Conservation (phyloP, 352 stramenopile genomes). For the Blastocystis sp. region DNA sequence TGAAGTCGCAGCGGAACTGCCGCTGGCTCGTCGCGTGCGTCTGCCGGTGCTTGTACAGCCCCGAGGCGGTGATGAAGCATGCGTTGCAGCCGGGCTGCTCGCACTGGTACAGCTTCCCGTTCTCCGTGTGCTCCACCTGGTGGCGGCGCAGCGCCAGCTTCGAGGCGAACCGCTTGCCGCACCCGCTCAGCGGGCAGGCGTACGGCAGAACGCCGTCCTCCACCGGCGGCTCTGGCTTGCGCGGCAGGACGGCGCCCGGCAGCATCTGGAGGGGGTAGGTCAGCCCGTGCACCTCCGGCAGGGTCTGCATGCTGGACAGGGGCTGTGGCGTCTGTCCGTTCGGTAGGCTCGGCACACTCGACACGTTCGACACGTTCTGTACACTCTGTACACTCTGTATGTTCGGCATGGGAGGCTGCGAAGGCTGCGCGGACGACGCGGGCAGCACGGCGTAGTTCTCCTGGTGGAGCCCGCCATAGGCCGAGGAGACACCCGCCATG, state of each 20-base stretch:
- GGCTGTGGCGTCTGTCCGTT: neutral
- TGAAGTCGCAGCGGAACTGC: neutral
- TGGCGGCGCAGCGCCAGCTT: constrained; percentile 12
- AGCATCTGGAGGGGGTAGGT: neutral
- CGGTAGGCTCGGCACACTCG: neutral
- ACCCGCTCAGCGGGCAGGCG: neutral
- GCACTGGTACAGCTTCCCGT: constrained; percentile 22
- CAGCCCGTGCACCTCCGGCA: neutral
- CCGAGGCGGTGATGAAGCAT: neutral
- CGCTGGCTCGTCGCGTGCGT: neutral
- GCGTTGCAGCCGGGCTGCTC: neutral
- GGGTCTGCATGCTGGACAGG: neutral
- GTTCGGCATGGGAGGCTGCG: too few species aligned
- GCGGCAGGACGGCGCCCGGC: neutral
- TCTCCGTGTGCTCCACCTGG: neutral
- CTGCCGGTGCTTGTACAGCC: constrained; percentile 16
- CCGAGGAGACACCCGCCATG: neutral
- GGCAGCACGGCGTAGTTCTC: neutral
- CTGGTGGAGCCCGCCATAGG: neutral
- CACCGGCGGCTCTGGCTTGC: neutral
- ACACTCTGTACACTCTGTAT: too few species aligned
- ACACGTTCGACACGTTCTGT: neutral
- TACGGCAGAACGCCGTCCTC: neutral
- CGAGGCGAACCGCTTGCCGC: neutral
- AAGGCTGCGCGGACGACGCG: neutral